A percentile compares a stretch with the other conserved stretches of the same genome.
Evolutionary conservation across 2,329 filamentous ascomycete genomes (phyloP).

Genomic region (Xylaria sp.): DNA sequence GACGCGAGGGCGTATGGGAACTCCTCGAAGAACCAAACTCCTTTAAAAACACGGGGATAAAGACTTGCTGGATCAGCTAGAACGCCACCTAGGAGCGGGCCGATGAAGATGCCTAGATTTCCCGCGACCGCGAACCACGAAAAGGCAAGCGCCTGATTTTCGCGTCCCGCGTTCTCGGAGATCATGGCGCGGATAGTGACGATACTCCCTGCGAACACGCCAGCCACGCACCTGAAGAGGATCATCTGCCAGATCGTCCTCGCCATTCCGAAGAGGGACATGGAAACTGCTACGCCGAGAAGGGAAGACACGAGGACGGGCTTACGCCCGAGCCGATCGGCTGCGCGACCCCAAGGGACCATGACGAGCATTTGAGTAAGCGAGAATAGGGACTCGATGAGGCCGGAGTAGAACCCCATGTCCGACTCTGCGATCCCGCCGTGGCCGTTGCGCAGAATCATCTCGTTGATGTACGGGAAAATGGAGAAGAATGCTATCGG

Average conservation of each 20-base stretch:
- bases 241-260: slow-evolving; percentile 78
- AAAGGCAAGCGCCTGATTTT: slow-evolving; percentile 78
- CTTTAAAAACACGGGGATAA: slow-evolving; percentile 68
- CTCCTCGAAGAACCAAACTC: slow-evolving; percentile 65
- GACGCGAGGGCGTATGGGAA: slow-evolving; percentile 75
- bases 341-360: slow-evolving; percentile 75
- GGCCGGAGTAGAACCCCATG: slow-evolving; percentile 81
- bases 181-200: slow-evolving; percentile 83
- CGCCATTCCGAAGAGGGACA: slow-evolving; percentile 74
- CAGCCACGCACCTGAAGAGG: slow-evolving; percentile 74
- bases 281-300: slow-evolving; percentile 68
- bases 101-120: slow-evolving; percentile 79
- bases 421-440: slow-evolving; percentile 65
- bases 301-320: slow-evolving; percentile 76
- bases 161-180: slow-evolving; percentile 73
- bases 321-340: slow-evolving; percentile 76
- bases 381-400: slow-evolving; percentile 80
- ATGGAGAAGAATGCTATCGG: slow-evolving; percentile 86
- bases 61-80: slow-evolving; percentile 74
- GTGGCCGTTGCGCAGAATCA: slow-evolving; percentile 74
- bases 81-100: slow-evolving; percentile 74
- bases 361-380: slow-evolving; percentile 81
- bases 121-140: slow-evolving; percentile 80
- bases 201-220: slow-evolving; percentile 77
- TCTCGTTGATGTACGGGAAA: slow-evolving; percentile 82